Conservation (phyloP, 2,329 filamentous ascomycete species). For the Fusarium brachygibbosum region DNA sequence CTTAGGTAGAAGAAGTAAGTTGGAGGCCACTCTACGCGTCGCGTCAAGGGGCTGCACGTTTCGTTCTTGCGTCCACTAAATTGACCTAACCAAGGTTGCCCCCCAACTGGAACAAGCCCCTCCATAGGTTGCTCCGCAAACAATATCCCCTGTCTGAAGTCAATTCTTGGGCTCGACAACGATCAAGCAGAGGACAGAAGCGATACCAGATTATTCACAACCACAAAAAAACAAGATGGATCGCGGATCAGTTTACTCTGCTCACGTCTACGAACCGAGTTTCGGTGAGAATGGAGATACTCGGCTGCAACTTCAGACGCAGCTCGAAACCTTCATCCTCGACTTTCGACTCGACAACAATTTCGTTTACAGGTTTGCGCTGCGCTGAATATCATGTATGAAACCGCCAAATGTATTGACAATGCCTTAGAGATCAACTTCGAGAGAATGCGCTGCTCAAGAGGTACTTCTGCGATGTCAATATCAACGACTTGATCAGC, state of each 20-base stretch:
- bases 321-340: conserved; percentile 90
- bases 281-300: conserved; percentile 76
- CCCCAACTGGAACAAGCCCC: conserved; percentile 46
- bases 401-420: conserved; percentile 21
- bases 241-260: conserved; percentile 85
- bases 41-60: conserved; percentile 32
- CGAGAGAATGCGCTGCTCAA: conserved; percentile 94
- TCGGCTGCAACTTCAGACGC: conserved; percentile 78
- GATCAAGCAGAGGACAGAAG: conserved; percentile 19
- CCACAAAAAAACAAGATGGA: conserved; percentile 72
- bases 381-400: conserved; percentile 31
- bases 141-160: conserved; percentile 41
- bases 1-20: too few relatives aligned
- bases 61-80: conserved; percentile 40
- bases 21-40: conserved; percentile 40
- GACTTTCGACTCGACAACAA: conserved; percentile 94
- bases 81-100: conserved; percentile 32
- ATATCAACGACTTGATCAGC: conserved; percentile 94
- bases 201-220: conserved; percentile 8
- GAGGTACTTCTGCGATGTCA: conserved; percentile 95
- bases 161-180: conserved; percentile 26
- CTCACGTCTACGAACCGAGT: conserved; percentile 81
- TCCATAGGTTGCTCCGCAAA: conserved; percentile 42
- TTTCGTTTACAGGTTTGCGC: conserved; percentile 87
- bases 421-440: conserved; percentile 81